A percentile compares a stretch with the other conserved stretches of the same genome.
phyloP scores from a whole-genome alignment of 164 flowering plant genomes.

The Umbilicus rupestris region DNA sequence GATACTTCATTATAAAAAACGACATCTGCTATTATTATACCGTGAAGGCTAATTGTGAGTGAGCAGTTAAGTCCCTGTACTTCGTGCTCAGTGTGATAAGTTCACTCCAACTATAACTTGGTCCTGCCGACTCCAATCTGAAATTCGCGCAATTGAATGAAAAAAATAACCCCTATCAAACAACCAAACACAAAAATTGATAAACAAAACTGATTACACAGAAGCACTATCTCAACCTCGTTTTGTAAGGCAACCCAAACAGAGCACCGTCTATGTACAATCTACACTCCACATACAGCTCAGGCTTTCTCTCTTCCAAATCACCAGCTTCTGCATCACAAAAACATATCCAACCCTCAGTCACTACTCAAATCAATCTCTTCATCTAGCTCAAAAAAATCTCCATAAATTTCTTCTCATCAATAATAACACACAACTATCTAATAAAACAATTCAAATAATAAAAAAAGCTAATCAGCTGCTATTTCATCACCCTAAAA shows the following conservation, averaged over 20 bases:
- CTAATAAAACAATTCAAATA: background rate
- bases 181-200: background rate
- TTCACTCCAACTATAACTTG: slow-evolving; percentile 86
- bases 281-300: slow-evolving; percentile 77
- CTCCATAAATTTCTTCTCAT: too few relatives aligned
- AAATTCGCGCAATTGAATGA: background rate
- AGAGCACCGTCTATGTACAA: slow-evolving; percentile 85
- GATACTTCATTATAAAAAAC: background rate
- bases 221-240: slow-evolving; percentile 44
- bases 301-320: slow-evolving; percentile 56
- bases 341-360: background rate
- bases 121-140: slow-evolving; percentile 79
- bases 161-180: background rate
- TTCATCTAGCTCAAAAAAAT: too few relatives aligned
- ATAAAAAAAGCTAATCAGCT: background rate
- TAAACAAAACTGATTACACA: background rate
- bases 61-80: slow-evolving; percentile 85
- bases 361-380: too few relatives aligned
- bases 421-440: too few relatives aligned
- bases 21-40: slow-evolving; percentile 25
- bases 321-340: slow-evolving; percentile 36
- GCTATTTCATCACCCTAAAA: background rate
- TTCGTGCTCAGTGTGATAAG: slow-evolving; percentile 80
- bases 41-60: slow-evolving; percentile 82
- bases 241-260: slow-evolving; percentile 82